Evolutionary conservation across 2,329 filamentous ascomycete genomes (phyloP).

Genomic region (Rhynchosporium agropyri): DNA sequence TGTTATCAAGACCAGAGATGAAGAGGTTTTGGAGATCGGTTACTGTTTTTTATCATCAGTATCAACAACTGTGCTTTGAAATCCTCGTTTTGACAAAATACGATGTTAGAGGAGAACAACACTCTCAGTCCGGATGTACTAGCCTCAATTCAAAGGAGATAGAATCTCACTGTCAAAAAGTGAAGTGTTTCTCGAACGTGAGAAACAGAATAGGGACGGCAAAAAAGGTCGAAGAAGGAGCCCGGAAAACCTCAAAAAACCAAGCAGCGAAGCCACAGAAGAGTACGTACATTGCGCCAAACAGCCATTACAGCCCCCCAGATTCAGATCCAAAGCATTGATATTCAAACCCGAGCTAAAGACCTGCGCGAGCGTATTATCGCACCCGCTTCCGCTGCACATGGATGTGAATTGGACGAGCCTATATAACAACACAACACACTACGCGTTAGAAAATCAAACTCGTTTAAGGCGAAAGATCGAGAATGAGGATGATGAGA

Average conservation of each 20-base stretch:
- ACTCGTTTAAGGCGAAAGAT: too few species aligned
- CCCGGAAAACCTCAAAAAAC: too few species aligned
- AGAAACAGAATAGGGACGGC: too few species aligned
- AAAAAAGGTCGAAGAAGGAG: background rate
- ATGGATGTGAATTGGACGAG: conserved; percentile 8
- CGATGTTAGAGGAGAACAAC: background rate
- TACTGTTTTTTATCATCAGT: background rate
- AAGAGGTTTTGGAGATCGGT: conserved; percentile 13
- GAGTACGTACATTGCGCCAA: background rate
- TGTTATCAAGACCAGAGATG: background rate
- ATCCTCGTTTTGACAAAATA: background rate
- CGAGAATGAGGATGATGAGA: background rate
- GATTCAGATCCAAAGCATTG: background rate
- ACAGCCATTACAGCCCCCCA: conserved; percentile 6
- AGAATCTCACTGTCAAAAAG: too few species aligned
- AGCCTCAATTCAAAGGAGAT: too few species aligned
- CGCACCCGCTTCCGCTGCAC: background rate
- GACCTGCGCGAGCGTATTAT: conserved; percentile 4
- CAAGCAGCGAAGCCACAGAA: background rate
- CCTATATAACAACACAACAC: background rate
- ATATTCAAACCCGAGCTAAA: conserved; percentile 7
- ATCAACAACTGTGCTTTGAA: background rate
- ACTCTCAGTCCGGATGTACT: background rate
- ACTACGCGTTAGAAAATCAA: background rate
- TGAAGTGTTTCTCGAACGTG: too few species aligned